Evolutionary conservation across 345 rosid genomes (phyloP).

Genomic region (Garcia nutans): DNA sequence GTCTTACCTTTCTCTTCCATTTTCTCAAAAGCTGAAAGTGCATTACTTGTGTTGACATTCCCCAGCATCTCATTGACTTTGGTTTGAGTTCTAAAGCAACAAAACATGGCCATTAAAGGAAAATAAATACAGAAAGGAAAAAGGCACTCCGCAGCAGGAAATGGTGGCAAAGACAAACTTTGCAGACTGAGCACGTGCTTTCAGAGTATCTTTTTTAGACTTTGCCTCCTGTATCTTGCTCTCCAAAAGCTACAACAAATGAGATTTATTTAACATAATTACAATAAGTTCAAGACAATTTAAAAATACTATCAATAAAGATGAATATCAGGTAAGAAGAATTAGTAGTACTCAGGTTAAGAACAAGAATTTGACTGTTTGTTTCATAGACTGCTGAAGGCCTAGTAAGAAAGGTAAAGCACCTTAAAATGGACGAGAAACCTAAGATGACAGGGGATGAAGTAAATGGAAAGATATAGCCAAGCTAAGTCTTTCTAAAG

Average conservation of each 20-base stretch:
- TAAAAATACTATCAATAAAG: conserved; percentile 12
- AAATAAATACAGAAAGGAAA: conserved; percentile 7
- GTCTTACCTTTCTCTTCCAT: conserved; percentile 83
- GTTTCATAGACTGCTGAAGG: no score
- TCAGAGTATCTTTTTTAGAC: conserved; percentile 94
- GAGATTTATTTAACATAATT: conserved; percentile 23
- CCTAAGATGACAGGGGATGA: no score
- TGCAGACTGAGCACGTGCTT: conserved; percentile 91
- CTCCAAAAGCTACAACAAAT: conserved; percentile 73
- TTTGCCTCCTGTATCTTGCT: conserved; percentile 98
- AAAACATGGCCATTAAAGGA: conserved; percentile 9
- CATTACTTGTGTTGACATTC: conserved; percentile 68
- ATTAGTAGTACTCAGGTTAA: neutral
- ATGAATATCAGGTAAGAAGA: neutral
- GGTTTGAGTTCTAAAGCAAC: conserved; percentile 57
- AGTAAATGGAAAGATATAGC: no score
- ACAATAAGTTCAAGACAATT: conserved; percentile 18
- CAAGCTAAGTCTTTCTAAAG: no score
- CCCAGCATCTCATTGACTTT: conserved; percentile 83
- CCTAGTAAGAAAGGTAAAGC: no score
- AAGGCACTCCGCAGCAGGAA: conserved; percentile 6
- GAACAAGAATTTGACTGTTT: neutral
- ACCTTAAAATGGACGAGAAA: no score
- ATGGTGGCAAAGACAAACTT: conserved; percentile 45
- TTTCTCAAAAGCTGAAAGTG: conserved; percentile 75